These are phyloP conservation scores for Clarireedia homoeocarpa DNA, from an alignment of 2,329 filamentous ascomycete species.

Conservation along the genomic window DNA sequence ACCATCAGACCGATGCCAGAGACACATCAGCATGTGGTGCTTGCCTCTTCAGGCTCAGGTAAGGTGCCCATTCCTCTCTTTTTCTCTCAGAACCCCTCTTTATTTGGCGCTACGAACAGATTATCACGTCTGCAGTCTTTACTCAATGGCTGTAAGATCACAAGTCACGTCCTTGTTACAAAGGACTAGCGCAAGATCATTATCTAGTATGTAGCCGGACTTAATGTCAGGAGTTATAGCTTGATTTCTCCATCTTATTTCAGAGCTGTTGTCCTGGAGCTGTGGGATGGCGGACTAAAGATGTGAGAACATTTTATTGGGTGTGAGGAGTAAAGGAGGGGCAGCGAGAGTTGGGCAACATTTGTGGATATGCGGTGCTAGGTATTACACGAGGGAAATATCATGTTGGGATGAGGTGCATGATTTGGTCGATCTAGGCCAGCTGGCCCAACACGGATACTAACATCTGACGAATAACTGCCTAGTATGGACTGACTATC, in stretches of 20 bases:
- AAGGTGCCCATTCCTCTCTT: background rate
- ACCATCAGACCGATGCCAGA: background rate
- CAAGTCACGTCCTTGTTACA: conserved; percentile 32
- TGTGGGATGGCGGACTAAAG: conserved; percentile 48
- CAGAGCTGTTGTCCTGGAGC: conserved; percentile 45
- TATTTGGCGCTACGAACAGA: conserved; percentile 44
- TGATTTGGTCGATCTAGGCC: too few species aligned
- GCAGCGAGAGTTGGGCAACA: background rate
- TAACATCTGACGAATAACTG: too few species aligned
- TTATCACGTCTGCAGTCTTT: conserved; percentile 38
- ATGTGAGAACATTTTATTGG: conserved; percentile 39
- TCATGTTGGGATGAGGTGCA: too few species aligned
- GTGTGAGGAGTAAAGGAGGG: background rate
- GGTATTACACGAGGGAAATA: too few species aligned
- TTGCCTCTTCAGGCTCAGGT: too few species aligned
- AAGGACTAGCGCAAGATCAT: conserved; percentile 42
- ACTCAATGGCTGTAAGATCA: conserved; percentile 42
- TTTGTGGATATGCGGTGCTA: background rate
- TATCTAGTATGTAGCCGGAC: conserved; percentile 18
- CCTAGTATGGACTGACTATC: too few species aligned
- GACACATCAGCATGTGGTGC: background rate
- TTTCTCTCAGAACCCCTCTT: background rate
- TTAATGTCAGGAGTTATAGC: conserved; percentile 19
- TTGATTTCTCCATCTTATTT: conserved; percentile 35
- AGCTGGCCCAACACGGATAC: too few species aligned